A percentile compares a stretch with the other conserved stretches of the same genome.
These are phyloP conservation scores for Phialophora expanda DNA, from an alignment of 2,329 filamentous ascomycete species.

Conservation along the genomic window DNA sequence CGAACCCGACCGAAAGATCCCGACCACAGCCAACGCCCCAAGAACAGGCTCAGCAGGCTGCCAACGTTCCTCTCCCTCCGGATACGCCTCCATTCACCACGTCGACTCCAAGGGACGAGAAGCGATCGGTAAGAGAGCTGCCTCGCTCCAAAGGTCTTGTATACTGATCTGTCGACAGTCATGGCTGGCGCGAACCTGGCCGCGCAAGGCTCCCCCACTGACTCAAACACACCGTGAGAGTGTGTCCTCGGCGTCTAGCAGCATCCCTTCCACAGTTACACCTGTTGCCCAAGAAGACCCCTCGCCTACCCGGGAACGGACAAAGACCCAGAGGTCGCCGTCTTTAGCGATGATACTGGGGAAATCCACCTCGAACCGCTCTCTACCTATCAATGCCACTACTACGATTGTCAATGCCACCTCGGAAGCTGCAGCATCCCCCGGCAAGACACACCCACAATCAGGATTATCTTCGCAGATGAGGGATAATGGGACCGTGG, in stretches of 20 bases:
- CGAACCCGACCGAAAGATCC: constrained; percentile 31
- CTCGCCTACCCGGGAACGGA: constrained; percentile 41
- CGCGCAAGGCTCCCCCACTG: constrained; percentile 54
- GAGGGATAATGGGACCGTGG: background rate
- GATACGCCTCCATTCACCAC: constrained; percentile 21
- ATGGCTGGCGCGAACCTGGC: constrained; percentile 56
- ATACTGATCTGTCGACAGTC: constrained; percentile 20
- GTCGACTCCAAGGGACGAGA: constrained; percentile 6
- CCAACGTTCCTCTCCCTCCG: constrained; percentile 30
- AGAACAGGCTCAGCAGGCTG: constrained; percentile 29
- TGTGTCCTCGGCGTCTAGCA: constrained; percentile 46
- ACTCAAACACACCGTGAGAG: constrained; percentile 58
- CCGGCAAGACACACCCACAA: constrained; percentile 37
- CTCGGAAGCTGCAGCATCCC: constrained; percentile 35
- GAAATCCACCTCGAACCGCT: constrained; percentile 46
- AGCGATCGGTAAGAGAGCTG: constrained; percentile 28
- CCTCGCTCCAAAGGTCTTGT: background rate
- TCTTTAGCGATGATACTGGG: constrained; percentile 53
- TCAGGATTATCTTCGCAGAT: constrained; percentile 28
- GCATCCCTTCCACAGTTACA: constrained; percentile 32
- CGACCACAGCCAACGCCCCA: constrained; percentile 15
- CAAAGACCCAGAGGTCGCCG: constrained; percentile 43
- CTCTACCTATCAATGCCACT: constrained; percentile 52
- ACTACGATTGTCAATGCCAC: constrained; percentile 54
- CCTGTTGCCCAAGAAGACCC: constrained; percentile 45